Evolutionary conservation across 73 alveolate species (phyloP).

Genomic region (Diophrys appendiculata): DNA sequence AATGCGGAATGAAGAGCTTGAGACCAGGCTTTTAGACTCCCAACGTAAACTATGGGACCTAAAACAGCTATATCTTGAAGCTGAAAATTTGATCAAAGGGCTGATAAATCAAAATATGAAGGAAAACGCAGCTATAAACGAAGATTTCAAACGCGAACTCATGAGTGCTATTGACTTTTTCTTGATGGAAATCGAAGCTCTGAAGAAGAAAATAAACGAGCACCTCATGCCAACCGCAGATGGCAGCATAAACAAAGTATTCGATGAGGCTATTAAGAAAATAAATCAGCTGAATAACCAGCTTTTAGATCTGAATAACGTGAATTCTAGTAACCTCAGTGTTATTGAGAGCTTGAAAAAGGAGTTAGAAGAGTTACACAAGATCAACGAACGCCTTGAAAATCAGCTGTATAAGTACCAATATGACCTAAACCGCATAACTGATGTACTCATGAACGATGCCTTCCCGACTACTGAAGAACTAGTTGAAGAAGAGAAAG

Average conservation of each 20-base stretch:
- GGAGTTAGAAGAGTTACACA: constrained; percentile 8
- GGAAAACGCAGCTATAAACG: no score
- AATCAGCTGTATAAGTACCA: constrained; percentile 24
- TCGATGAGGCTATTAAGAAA: background rate
- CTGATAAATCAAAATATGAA: constrained; percentile 1
- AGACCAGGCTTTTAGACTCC: constrained; percentile 22
- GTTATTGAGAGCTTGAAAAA: constrained; percentile 4
- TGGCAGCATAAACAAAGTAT: background rate
- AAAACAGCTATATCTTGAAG: constrained; percentile 14
- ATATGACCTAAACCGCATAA: constrained; percentile 7
- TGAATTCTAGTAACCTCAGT: background rate
- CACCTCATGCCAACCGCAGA: background rate
- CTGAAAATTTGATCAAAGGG: constrained; percentile 13
- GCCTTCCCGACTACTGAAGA: constrained; percentile 7
- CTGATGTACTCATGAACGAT: constrained; percentile 13
- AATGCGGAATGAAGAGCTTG: constrained; percentile 39
- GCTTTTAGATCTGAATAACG: background rate
- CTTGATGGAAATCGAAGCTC: background rate
- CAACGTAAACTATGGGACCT: constrained; percentile 12
- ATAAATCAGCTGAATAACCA: background rate
- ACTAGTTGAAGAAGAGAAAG: constrained; percentile 17
- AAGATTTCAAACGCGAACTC: constrained; percentile 1
- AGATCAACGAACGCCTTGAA: constrained; percentile 11
- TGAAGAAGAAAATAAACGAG: background rate
- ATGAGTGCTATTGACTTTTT: background rate